Evolutionary conservation across 2,329 filamentous ascomycete species (phyloP).

Genomic region (Colletotrichum spaethianum): DNA sequence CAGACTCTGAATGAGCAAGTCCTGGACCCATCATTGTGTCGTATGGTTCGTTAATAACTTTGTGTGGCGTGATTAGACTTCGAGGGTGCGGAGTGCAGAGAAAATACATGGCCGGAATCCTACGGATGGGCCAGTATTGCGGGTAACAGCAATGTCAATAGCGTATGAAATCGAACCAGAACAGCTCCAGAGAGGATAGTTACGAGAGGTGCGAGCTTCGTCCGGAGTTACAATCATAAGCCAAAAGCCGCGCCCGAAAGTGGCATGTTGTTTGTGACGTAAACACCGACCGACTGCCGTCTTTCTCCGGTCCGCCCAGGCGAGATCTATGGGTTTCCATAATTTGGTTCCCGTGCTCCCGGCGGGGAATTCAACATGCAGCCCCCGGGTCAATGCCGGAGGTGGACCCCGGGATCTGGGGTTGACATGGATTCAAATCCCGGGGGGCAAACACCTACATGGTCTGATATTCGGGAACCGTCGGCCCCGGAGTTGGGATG

Average conservation of each 20-base stretch:
- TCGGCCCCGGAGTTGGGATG: neutral
- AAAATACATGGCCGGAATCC: neutral
- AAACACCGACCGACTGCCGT: slow-evolving; percentile 12
- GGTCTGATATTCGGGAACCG: slow-evolving; percentile 26
- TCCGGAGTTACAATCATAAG: slow-evolving; percentile 9
- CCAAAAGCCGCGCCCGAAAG: slow-evolving; percentile 35
- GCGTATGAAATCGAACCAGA: neutral
- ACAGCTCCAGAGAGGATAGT: neutral
- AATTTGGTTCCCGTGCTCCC: slow-evolving; percentile 31
- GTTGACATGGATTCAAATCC: slow-evolving; percentile 26
- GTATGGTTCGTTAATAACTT: neutral
- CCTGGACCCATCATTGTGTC: neutral
- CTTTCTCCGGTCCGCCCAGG: slow-evolving; percentile 15
- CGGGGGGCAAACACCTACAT: slow-evolving; percentile 27
- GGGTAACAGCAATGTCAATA: neutral
- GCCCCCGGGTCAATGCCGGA: slow-evolving; percentile 15
- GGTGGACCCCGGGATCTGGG: slow-evolving; percentile 35
- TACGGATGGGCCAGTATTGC: neutral
- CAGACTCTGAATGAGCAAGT: neutral
- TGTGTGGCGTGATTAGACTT: slow-evolving; percentile 13
- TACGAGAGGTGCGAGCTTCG: slow-evolving; percentile 27
- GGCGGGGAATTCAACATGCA: neutral
- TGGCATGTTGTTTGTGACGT: slow-evolving; percentile 25
- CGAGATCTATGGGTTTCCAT: slow-evolving; percentile 23
- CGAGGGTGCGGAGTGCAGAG: neutral